Evolutionary conservation across 2,329 filamentous ascomycete genomes (phyloP), one percentile per base, ranked within the genome.

Genomic region (Aspergillus uvarum): DNA sequence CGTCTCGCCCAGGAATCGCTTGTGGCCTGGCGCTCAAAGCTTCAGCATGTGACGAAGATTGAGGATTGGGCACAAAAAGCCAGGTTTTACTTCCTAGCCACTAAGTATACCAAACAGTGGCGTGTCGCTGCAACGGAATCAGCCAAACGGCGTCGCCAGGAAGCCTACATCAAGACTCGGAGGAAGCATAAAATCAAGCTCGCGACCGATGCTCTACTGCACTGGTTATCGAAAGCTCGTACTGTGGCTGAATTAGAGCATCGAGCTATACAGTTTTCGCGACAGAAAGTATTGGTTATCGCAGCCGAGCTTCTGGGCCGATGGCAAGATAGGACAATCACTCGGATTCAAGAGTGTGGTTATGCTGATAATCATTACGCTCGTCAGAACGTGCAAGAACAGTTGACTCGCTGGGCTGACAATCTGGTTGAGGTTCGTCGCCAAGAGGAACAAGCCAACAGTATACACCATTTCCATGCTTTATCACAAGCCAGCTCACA

Each of bases 51-150:
- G 11, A 67, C 72, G 26, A 77, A 81, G 65, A 70, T 87, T 49
- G 77, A 82, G 48, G 75, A 74, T 24, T 84, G 82, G 82, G 81
- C 84, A 26, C 72, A 72, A n/a, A 80, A 84, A 69, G 84, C 84
- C 24, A 74, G 78, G 11, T 87, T 82, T 64, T 87, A 85, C 68
- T 82, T 84, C 42, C 67, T 83, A n/a, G 74, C 79, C 47, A 85
- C 76, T 7, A 76, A 74, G 47, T 73, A 77, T 2, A 64, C 87
- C 54, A 83, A 81, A 63, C 69, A 71, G 14, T 87, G 84, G 85
- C 79, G 77, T 22, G 73, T 76, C 44, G 79, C 81, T 21, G 82
- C 81, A 1, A 70, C 79, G 47, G 75, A 83, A 57, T 78, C 81
- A 16, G 77, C 82, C 32, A 81, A 83, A 60, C 76, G 77, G 63